These are phyloP conservation scores for Spathaspora boniae DNA, from an alignment of 805 yeast species.

Conservation along the genomic window DNA sequence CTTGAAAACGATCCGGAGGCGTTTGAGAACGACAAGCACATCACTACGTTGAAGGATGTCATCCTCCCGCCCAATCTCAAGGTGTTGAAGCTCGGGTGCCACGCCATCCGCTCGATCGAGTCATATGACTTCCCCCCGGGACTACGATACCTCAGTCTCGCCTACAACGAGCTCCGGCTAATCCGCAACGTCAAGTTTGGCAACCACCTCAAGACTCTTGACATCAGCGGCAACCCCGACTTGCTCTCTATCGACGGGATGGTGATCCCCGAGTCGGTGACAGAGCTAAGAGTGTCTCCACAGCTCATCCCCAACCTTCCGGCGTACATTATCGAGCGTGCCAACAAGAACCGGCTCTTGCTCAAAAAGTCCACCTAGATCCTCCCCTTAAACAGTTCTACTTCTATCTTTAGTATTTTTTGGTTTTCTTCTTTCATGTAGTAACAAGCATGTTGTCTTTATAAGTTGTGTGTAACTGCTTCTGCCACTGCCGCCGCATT, in stretches of 20 bases:
- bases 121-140: constrained; percentile 35
- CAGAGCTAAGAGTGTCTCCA: constrained; percentile 34
- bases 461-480: too few relatives aligned
- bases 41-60: constrained; percentile 41
- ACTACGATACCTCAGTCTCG: constrained; percentile 29
- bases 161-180: constrained; percentile 37
- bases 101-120: constrained; percentile 36
- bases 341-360: constrained; percentile 30
- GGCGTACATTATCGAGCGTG: constrained; percentile 34
- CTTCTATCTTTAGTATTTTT: too few relatives aligned
- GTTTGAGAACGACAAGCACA: constrained; percentile 40
- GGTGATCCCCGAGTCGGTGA: constrained; percentile 33
- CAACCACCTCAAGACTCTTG: constrained; percentile 27
- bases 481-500: constrained; percentile 4
- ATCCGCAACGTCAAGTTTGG: constrained; percentile 37
- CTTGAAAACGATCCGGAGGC: constrained; percentile 39
- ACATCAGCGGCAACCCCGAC: constrained; percentile 42
- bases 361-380: constrained; percentile 20
- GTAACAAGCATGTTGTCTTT: too few relatives aligned
- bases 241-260: constrained; percentile 35
- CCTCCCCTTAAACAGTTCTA: too few relatives aligned
- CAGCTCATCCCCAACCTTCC: constrained; percentile 35
- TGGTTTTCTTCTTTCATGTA: too few relatives aligned
- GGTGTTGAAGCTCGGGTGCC: constrained; percentile 36
- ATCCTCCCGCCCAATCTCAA: constrained; percentile 33